Evolutionary conservation across 83 land plant genomes (phyloP).

Genomic region (Picea abies): DNA sequence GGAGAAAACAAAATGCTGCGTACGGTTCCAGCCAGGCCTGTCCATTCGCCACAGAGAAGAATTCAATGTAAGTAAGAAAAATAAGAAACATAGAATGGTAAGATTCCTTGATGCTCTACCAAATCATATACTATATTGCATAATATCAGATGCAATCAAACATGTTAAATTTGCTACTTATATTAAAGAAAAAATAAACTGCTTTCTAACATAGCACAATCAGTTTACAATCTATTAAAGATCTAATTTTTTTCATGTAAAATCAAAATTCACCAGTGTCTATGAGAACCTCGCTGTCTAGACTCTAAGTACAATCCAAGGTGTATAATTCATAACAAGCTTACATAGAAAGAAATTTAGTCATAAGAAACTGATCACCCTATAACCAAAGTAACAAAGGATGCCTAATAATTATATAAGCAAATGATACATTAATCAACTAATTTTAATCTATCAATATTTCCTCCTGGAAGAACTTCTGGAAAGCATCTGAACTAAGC

Average conservation of each 20-base stretch:
- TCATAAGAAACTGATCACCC: background rate
- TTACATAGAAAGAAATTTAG: background rate
- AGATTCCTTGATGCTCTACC: too few species aligned
- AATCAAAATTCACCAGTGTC: background rate
- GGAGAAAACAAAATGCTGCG: constrained; percentile 96
- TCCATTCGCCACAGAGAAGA: constrained; percentile 9
- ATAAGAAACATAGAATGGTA: background rate
- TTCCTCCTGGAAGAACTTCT: constrained; percentile 82
- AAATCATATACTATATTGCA: background rate
- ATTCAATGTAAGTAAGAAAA: background rate
- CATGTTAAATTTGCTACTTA: background rate
- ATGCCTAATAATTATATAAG: background rate
- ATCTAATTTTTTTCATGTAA: background rate
- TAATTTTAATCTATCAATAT: background rate
- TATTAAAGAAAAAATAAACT: background rate
- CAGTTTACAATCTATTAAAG: background rate
- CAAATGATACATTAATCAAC: constrained; percentile 3
- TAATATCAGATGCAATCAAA: constrained; percentile 7
- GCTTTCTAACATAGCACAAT: background rate
- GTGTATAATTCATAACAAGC: background rate
- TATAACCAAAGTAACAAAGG: background rate
- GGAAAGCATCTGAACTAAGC: constrained; percentile 59
- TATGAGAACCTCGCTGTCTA: background rate
- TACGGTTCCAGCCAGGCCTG: constrained; percentile 98
- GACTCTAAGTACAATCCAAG: background rate